Evolutionary conservation across 768 basidiomycete species (phyloP), one percentile per base, ranked within the genome.

Genomic region (Rhizopogon roseolus): DNA sequence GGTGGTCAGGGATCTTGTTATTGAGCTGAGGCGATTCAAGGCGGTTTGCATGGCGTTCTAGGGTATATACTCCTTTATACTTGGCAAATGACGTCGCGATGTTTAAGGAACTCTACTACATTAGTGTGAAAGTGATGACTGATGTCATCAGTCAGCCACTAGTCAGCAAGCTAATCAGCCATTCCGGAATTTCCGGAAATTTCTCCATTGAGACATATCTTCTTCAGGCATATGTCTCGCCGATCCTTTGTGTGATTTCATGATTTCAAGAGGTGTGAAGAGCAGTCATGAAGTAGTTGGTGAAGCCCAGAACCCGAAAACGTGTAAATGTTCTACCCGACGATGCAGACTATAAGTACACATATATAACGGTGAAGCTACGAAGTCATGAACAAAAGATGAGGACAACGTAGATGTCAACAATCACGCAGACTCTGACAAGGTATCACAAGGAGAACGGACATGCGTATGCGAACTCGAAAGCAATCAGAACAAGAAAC

Each of bases 321-420:
- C 34, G 34, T 36, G 34, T 11, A 36, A 22, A 22, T 13, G 50
- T 19, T 56, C 57, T 58, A 65, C 51, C 43, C 56, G 63, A 34
- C 65, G 66, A 65, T 63, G 37, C 55, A 28, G 50, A 32, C 27
- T 60, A 68, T 59, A 63, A 70, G 60, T 68, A 68, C 68, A 67
- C 27, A 58, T 62, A 54, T 48, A 54, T 38, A 54, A 54, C 49
- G 36, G n/a, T 1, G 29, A 37, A 50, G 34, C 27, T n/a, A 42
- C 16, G 11, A 19, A 22, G 11, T 8, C 42, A 34, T 25, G 41
- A 49, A 59, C 62, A 61, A 53, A 48, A 56, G 38, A 41, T 52
- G 58, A 62, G 49, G 42, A 50, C 37, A 55, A 50, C 13, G 44
- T 44, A 37, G 17, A 38, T 29, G 43, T n/a, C 29, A 50, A 55